Base-by-base conservation (phyloP, 2,329 filamentous ascomycete genomes). In the Curvularia sp. region DNA sequence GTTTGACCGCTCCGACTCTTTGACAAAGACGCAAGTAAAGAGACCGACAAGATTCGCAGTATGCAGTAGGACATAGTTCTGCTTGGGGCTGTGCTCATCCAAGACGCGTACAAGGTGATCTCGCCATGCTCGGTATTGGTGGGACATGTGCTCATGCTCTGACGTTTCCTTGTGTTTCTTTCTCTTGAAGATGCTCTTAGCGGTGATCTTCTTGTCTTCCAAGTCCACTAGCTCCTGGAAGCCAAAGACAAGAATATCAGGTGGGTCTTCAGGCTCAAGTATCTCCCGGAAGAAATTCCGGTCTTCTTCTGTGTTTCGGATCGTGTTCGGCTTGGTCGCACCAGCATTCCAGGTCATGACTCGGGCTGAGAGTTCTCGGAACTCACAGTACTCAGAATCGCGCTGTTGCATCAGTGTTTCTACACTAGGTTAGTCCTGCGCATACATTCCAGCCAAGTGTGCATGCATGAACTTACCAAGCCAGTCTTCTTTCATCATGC, bases 211-310 rank as follows among this genome's bases (percentile, higher is more conserved):
- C 80, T 98, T 98, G 79, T 99, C 92, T 76, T 99, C 95, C 7
- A 99, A 83, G 72, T 99, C 95, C 4, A 99, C 95, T n/a, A 99
- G 84, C 77, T 99, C 95, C 77, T 99, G 95, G 76, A 99, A 99
- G 1, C 93, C 94, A 81, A 99, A 99, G 0, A 98, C 86, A 2
- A 98, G 80, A 49, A 99, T 93, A 67, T 98, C 95, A 0, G 95
- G 92, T 7, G 90, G 88, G 39, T 89, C 85, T 61, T 90, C 88
- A n/a, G 85, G 86, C 63, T 89, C 86, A 26, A 99, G 82, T 15
- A 96, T 84, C 57, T 94, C 87, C 64, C 88, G 87, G 71, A 98
- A 90, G 75, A 98, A 98, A 43, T 84, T 83, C 10, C 86, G 85
- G 69, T 96, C 92, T 53, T 85, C 80, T 30, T 86, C 84, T 1